Conservation (phyloP, 2,329 filamentous ascomycete genomes). For the Clonostachys chloroleuca region DNA sequence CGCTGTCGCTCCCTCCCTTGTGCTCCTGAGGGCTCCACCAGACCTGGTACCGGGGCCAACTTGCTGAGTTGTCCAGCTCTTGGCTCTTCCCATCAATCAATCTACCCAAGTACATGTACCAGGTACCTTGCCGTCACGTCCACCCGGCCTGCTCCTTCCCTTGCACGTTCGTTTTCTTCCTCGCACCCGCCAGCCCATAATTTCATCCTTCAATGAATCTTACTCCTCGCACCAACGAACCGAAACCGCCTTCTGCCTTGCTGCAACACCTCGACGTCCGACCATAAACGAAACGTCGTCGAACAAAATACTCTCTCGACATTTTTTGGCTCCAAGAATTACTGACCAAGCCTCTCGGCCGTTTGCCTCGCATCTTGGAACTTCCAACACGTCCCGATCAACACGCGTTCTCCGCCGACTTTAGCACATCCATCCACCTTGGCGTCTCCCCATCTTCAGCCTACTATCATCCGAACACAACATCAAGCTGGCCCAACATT, state of each 20-base stretch:
- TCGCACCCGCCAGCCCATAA: slow-evolving; percentile 2
- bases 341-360: slow-evolving; percentile 5
- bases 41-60: slow-evolving; percentile 4
- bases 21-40: slow-evolving; percentile 3
- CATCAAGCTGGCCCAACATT: too few species aligned
- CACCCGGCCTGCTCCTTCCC: not conserved
- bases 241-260: not conserved
- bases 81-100: slow-evolving; percentile 2
- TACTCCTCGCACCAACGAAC: slow-evolving; percentile 6
- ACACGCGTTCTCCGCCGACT: too few species aligned
- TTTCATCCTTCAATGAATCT: slow-evolving; percentile 9
- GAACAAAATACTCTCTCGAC: slow-evolving; percentile 7
- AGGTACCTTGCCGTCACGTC: slow-evolving; percentile 3
- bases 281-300: too few species aligned
- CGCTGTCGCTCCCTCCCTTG: slow-evolving; percentile 2
- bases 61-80: slow-evolving; percentile 5
- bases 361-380: slow-evolving; percentile 5
- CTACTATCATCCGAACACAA: too few species aligned
- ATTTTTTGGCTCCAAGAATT: slow-evolving; percentile 8
- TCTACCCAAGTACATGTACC: slow-evolving; percentile 1
- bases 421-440: too few species aligned
- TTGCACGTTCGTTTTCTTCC: not conserved
- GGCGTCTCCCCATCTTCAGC: too few species aligned
- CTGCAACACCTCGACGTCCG: too few species aligned
- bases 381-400: not conserved